Percentiles rank a stretch among this genome's conserved stretches.
These are phyloP conservation scores for Ogataea nakhonphanomensis DNA, from an alignment of 805 yeast species.

Conservation along the genomic window DNA sequence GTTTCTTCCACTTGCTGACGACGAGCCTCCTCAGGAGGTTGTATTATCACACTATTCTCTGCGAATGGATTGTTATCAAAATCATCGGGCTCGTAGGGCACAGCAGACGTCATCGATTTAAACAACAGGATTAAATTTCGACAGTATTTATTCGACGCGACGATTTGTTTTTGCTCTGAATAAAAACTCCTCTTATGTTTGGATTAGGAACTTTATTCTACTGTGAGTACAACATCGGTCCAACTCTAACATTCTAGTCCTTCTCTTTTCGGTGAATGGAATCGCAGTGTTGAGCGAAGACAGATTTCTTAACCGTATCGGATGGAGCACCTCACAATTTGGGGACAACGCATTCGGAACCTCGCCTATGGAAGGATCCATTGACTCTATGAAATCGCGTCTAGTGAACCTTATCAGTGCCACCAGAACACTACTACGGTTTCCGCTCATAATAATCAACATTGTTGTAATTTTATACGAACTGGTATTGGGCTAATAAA, in stretches of 20 bases:
- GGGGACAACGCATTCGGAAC: slow-evolving; percentile 15
- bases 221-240: slow-evolving; percentile 27
- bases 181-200: slow-evolving; percentile 32
- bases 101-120: slow-evolving; percentile 33
- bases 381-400: slow-evolving; percentile 39
- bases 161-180: slow-evolving; percentile 1
- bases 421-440: slow-evolving; percentile 53
- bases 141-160: slow-evolving; percentile 4
- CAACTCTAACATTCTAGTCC: slow-evolving; percentile 31
- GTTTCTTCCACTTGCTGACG: neutral
- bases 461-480: slow-evolving; percentile 50
- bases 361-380: slow-evolving; percentile 16
- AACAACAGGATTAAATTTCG: too few relatives aligned
- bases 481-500: slow-evolving; percentile 43
- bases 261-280: slow-evolving; percentile 51
- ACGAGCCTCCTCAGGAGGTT: slow-evolving; percentile 3
- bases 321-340: slow-evolving; percentile 30
- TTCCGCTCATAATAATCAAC: slow-evolving; percentile 53
- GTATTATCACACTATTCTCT: slow-evolving; percentile 35
- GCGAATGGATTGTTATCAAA: slow-evolving; percentile 63
- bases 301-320: slow-evolving; percentile 49
- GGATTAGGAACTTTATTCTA: slow-evolving; percentile 54
- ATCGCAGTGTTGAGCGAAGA: slow-evolving; percentile 60
- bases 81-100: slow-evolving; percentile 46
- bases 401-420: slow-evolving; percentile 54